phyloP scores from a whole-genome alignment of 148 eudicot genomes.

The Heliamphora exappendiculata region DNA sequence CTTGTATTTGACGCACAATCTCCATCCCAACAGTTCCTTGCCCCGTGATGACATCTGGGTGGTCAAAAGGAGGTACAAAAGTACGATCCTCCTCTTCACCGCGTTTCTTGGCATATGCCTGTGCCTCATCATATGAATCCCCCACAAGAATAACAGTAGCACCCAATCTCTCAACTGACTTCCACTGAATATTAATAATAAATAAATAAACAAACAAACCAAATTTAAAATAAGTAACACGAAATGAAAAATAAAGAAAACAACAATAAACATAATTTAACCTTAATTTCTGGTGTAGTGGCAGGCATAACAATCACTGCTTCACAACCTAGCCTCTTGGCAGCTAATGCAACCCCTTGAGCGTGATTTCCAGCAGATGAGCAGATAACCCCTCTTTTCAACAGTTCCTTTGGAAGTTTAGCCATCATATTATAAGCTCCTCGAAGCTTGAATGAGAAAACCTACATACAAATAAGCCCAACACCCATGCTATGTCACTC shows the following conservation, averaged over 20 bases:
- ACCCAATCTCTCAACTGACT: constrained; percentile 79
- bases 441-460: constrained; percentile 88
- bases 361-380: constrained; percentile 99
- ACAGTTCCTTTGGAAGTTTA: constrained; percentile 66
- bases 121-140: constrained; percentile 96
- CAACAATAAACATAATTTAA: constrained; percentile 15
- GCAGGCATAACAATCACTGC: constrained; percentile 98
- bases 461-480: constrained; percentile 34
- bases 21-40: constrained; percentile 98
- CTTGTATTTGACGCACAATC: constrained; percentile 67
- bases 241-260: neutral
- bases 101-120: constrained; percentile 66
- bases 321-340: constrained; percentile 64
- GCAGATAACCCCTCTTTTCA: constrained; percentile 82
- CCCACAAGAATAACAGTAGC: constrained; percentile 91
- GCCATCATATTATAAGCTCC: constrained; percentile 99
- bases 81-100: constrained; percentile 71
- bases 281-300: constrained; percentile 98
- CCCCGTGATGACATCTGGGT: constrained; percentile 83
- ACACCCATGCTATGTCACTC: neutral
- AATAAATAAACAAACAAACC: neutral
- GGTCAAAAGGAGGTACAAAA: constrained; percentile 96
- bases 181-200: constrained; percentile 53
- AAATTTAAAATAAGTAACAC: constrained; percentile 1
- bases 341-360: constrained; percentile 92